phyloP scores from a whole-genome alignment of 352 stramenopile genomes.

The Elongisporangium senticosum region DNA sequence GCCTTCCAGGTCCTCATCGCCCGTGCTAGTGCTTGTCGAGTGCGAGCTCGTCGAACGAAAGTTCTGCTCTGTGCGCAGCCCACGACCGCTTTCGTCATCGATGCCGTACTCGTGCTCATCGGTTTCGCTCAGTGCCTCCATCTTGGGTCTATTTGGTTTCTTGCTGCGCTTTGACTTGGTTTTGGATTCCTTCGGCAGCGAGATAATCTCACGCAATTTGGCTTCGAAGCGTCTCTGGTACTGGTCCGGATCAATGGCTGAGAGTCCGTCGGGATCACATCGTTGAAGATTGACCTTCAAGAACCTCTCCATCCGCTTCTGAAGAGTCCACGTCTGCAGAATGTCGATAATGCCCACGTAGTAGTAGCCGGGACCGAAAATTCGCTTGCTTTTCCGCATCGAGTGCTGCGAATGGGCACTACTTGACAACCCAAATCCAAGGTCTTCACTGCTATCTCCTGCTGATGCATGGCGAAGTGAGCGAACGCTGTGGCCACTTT shows the following conservation, averaged over 20 bases:
- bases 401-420: slow-evolving; percentile 21
- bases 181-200: slow-evolving; percentile 50
- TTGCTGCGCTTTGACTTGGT: not conserved
- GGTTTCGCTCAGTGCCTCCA: not conserved
- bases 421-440: no score
- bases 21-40: no score
- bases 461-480: not conserved
- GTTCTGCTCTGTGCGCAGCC: no score
- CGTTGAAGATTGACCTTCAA: slow-evolving; percentile 75
- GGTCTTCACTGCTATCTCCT: no score
- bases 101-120: no score
- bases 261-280: slow-evolving; percentile 68
- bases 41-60: no score
- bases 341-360: slow-evolving; percentile 91
- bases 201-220: slow-evolving; percentile 79
- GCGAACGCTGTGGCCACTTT: not conserved
- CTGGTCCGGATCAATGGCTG: slow-evolving; percentile 65
- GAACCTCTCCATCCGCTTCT: slow-evolving; percentile 80
- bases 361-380: slow-evolving; percentile 84
- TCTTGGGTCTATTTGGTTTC: no score
- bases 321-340: slow-evolving; percentile 81
- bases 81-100: no score
- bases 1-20: slow-evolving; percentile 2
- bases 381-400: slow-evolving; percentile 67
- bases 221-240: slow-evolving; percentile 83